Base-by-base conservation (phyloP, 306 rosid genomes). In the Cucurbita pepo region DNA sequence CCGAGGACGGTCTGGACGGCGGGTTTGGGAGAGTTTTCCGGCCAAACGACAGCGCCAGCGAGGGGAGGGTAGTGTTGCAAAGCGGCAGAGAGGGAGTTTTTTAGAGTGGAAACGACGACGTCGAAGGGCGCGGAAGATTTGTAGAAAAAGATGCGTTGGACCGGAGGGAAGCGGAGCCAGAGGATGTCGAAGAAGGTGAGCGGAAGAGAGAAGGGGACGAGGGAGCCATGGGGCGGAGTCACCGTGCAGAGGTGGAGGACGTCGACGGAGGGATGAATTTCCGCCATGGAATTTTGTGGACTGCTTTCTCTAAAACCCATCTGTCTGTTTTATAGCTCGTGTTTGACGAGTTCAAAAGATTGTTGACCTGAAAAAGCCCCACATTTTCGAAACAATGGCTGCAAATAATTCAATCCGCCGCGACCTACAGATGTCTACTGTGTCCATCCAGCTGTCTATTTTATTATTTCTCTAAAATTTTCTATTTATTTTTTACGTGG, bases 91-190 rank as follows among this genome's bases (percentile, higher is more conserved):
- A 84, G 85, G 7, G 85, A 69, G 58, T 50, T 51, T 48, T 78
- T 84, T 44, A 84, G 77, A 37, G 51, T 6, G 15, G 79, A 84
- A 53, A 84, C 65, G 75, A 72, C n/a, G 8, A 57, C 52, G 50
- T 72, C 19, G 77, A 81, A 81, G 47, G 83, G 48, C 62, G 50
- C 70, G 12, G 85, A 44, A 55, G 34, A 67, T 48, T 76, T 59
- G 74, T 72, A 84, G 73, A 84, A 81, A 77, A 52, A 81, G 18
- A 84, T 73, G 62, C 83, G 72, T 62, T 76, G 10, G 9, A 73
- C 48, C 0, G 76, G 81, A 65, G 10, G 45, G 11, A 76, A 56
- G 1, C 41, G 38, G 45, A 57, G 25, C 81, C 81, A 78, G 51
- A 64, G 78, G 4, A 73, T 5, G 69, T 84, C 81, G 45, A 81